Percentiles rank a stretch among this genome's conserved stretches.
Evolutionary conservation across 1,139 yeast species (phyloP).

Genomic region (Taphrina sp.): DNA sequence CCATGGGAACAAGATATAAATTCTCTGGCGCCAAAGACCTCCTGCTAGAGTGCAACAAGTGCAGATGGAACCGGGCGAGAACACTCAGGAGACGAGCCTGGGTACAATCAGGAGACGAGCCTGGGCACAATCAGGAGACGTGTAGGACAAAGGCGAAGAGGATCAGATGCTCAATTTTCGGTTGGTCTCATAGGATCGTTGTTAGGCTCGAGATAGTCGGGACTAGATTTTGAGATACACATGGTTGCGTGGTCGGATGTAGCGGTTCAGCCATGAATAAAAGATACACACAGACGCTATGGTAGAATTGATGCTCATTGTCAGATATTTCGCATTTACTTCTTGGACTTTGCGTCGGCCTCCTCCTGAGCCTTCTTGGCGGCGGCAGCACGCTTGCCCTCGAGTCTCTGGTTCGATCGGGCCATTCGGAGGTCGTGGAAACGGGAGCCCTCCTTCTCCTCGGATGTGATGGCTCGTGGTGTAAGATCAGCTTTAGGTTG

Average conservation of each 20-base stretch:
- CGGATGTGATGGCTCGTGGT: conserved; percentile 92
- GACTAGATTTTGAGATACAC: background rate
- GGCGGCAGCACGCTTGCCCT: conserved; percentile 32
- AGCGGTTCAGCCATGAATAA: conserved; percentile 3
- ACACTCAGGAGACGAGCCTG: too few species aligned
- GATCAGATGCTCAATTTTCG: too few species aligned
- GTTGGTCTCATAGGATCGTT: too few species aligned
- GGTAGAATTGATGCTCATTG: background rate
- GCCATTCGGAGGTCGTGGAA: conserved; percentile 33
- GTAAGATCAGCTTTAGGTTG: conserved; percentile 70
- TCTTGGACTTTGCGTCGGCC: conserved; percentile 32
- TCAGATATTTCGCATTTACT: conserved; percentile 6
- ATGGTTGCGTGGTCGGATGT: conserved; percentile 2
- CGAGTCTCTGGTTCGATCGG: conserved; percentile 30
- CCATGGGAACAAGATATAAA: too few species aligned
- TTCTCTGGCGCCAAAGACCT: too few species aligned
- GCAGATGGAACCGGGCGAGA: too few species aligned
- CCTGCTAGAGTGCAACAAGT: too few species aligned
- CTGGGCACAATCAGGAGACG: too few species aligned
- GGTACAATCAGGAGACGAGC: too few species aligned
- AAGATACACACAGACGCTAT: background rate
- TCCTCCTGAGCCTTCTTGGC: conserved; percentile 33
- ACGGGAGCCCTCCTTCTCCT: conserved; percentile 51
- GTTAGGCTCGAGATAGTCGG: background rate
- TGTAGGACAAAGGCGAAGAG: too few species aligned